Percentiles rank a stretch among this genome's conserved stretches.
Conservation (phyloP, 805 yeast species). For the Candida xiaguanensis region DNA sequence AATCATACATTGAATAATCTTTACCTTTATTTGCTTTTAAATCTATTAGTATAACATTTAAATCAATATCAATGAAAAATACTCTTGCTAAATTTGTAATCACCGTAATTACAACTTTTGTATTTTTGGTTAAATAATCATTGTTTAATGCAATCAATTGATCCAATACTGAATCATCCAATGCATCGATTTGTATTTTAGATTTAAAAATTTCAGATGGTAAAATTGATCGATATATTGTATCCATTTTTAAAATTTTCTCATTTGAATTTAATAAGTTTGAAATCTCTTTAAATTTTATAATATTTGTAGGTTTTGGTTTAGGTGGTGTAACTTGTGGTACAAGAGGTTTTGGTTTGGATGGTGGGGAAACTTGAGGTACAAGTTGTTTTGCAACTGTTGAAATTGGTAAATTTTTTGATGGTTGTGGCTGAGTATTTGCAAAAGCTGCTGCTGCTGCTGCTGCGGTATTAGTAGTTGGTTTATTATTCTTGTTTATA, state of each 20-base stretch:
- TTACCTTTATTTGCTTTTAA: slow-evolving; percentile 38
- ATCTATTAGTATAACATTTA: slow-evolving; percentile 37
- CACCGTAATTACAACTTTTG: slow-evolving; percentile 34
- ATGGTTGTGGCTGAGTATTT: slow-evolving; percentile 1
- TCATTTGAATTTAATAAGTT: slow-evolving; percentile 28
- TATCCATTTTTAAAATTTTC: slow-evolving; percentile 39
- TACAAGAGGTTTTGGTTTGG: slow-evolving; percentile 5
- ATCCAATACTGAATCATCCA: slow-evolving; percentile 32
- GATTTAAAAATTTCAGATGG: slow-evolving; percentile 18
- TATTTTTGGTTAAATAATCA: slow-evolving; percentile 16
- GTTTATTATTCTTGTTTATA: not conserved
- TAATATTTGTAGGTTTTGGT: slow-evolving; percentile 9
- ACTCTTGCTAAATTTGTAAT: slow-evolving; percentile 39
- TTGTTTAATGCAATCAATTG: slow-evolving; percentile 22
- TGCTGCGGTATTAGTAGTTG: slow-evolving; percentile 11
- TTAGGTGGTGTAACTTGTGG: slow-evolving; percentile 4
- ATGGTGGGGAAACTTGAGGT: not conserved
- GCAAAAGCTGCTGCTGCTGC: slow-evolving; percentile 9
- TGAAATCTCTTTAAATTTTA: slow-evolving; percentile 33
- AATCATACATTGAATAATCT: slow-evolving; percentile 75
- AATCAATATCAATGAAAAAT: slow-evolving; percentile 32
- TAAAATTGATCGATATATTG: slow-evolving; percentile 33
- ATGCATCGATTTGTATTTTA: slow-evolving; percentile 14
- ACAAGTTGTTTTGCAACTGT: not conserved
- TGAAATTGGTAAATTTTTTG: not conserved